Base-by-base conservation (phyloP, 2,329 filamentous ascomycete species). In the Stagonosporopsis chrysanthemi region DNA sequence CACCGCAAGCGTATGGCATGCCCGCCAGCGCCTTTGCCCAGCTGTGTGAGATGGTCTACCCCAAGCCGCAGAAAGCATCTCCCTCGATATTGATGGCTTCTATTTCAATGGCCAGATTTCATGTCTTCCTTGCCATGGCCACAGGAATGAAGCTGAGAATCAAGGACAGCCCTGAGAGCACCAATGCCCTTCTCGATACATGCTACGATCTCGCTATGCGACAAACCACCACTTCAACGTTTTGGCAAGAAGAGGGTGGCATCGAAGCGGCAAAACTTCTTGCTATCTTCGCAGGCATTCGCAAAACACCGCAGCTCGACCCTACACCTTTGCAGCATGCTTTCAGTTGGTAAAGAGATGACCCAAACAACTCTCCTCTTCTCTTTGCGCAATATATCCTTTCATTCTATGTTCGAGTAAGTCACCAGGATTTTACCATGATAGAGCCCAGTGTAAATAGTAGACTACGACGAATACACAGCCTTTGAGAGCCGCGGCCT, bases 201-300 rank as follows among this genome's bases (percentile, higher is more conserved):
- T 76, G 74, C 59, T 76, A 75, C 31, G 70, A 72, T 11, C 64
- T 76, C 0, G 72, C 74, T 1, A 74, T 76, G 71, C 74, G 72
- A 46, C 73, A 75, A 55, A 59, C 72, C 0, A 46, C 65, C 1
- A 46, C 60, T 0, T 62, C 72, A 1, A 69, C 66, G 1, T 76
- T 76, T 31, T 76, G 74, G 74, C 68, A 73, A 43, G 74, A 75
- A 43, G 59, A 56, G 2, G 72, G 72, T 0, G 72, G 68, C 1
- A 47, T 73, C 2, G 74, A 76, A 50, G 74, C 73, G 6, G 64
- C 69, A 3, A 66, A 74, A 47, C 58, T 76, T 1, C 62, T 76
- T 2, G 57, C 65, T 1, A 56, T 76, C n/a, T 75, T 75, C 42
- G 71, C 74, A 2, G 65, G 69, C 17, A 63, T 75, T 31, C 61